These are phyloP conservation scores for Debaryomyces tyrocola DNA, from an alignment of 805 yeast genomes.

Conservation along the genomic window DNA sequence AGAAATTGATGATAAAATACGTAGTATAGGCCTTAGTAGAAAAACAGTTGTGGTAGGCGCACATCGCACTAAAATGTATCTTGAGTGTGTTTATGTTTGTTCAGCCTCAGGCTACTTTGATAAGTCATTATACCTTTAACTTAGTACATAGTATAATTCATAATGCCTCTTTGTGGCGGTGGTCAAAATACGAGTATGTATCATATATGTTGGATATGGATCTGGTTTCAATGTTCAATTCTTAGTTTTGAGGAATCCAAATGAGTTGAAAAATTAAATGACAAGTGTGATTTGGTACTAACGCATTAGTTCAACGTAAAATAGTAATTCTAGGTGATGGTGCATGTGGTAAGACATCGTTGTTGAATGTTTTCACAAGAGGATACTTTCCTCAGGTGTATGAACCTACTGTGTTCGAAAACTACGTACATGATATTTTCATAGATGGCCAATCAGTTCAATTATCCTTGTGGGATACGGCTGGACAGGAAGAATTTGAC, in stretches of 20 bases:
- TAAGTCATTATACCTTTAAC: not conserved
- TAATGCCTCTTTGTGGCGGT: slow-evolving; percentile 46
- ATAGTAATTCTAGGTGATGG: slow-evolving; percentile 96
- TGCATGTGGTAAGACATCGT: slow-evolving; percentile 97
- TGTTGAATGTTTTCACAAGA: slow-evolving; percentile 90
- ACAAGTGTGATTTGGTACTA: slow-evolving; percentile 3
- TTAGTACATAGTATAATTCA: slow-evolving; percentile 1
- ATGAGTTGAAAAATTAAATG: too few species aligned
- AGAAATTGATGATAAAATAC: too few species aligned
- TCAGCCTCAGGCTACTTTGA: not conserved
- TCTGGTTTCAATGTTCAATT: too few species aligned
- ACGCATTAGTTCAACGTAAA: slow-evolving; percentile 71
- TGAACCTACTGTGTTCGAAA: slow-evolving; percentile 97
- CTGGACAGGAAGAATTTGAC: slow-evolving; percentile 98
- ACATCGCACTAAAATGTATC: too few species aligned
- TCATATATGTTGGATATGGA: not conserved
- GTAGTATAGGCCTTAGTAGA: too few species aligned
- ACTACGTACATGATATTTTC: slow-evolving; percentile 94
- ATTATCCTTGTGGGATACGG: slow-evolving; percentile 95
- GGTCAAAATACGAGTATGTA: slow-evolving; percentile 43
- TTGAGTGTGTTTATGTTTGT: not conserved
- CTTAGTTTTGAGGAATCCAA: too few species aligned
- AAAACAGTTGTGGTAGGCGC: too few species aligned
- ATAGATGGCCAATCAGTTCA: slow-evolving; percentile 93
- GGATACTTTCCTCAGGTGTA: slow-evolving; percentile 98